These are phyloP conservation scores for Rhipidocladum racemiflorum DNA, from an alignment of 176 grass and related monocot genomes.

Conservation along the genomic window DNA sequence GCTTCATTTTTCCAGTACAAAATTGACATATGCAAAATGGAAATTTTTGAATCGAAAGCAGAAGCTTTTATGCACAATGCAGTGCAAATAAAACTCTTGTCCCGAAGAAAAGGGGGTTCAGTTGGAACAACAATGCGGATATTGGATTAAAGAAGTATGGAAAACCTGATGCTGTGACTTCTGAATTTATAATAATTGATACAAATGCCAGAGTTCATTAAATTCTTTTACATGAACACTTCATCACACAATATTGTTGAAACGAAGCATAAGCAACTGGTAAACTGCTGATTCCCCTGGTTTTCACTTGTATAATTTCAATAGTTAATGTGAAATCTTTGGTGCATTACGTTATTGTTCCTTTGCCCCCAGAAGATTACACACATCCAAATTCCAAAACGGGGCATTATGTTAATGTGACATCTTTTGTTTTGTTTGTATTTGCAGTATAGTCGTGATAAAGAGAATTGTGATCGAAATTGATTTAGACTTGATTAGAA, in stretches of 20 bases:
- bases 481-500: no score
- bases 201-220: background rate
- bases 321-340: no score
- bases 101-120: background rate
- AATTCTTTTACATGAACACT: conserved; percentile 1
- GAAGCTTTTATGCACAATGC: background rate
- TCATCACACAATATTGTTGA: background rate
- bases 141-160: background rate
- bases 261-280: background rate
- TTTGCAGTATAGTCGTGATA: no score
- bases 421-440: no score
- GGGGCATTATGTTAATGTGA: no score
- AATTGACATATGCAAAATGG: background rate
- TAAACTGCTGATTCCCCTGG: background rate
- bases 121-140: background rate
- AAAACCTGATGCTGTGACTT: background rate
- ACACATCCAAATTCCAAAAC: no score
- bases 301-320: no score
- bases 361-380: no score
- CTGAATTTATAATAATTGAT: conserved; percentile 1
- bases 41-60: background rate
- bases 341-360: no score
- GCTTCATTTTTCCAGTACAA: conserved; percentile 6
- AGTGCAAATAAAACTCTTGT: background rate
- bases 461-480: no score